Evolutionary conservation across 495 filamentous ascomycete species (phyloP), one percentile per base, ranked within the genome.

Genomic region (Aspergillus homomorphus): DNA sequence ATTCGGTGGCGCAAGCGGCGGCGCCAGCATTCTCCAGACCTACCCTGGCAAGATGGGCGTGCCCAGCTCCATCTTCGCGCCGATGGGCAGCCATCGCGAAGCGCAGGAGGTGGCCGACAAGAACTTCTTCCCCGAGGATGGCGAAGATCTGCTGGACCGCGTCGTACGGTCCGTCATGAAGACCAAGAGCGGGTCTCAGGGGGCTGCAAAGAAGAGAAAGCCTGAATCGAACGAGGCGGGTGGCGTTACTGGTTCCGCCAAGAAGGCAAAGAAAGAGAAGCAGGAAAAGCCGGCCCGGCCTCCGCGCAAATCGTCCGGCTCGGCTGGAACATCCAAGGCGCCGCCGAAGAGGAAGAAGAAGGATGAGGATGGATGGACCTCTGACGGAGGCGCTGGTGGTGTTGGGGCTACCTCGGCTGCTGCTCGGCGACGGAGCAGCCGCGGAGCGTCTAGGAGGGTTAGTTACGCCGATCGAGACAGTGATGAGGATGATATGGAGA

Each of bases 51-150:
- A 96, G 70, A 79, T 94, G 59, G 84, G 87, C 5, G 75, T 97
- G 49, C 92, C 94, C 1, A 77, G 80, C 28, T 86, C 86, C 6
- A 80, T 98, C 22, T 99, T 93, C 69, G 79, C 78, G 0, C 78
- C 84, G 0, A 83, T 98, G 63, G 73, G 81, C 43, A 89, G 83
- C 63, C 91, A 94, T 63, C 82, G 86, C 23, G 84, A 87, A 58
- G 91, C 92, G 3, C 89, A 93, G 63, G 81, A 87, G 57, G 88
- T 96, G 58, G 89, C 92, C 1, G 85, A 89, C 65, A 94, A 87
- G 76, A 86, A 87, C 56, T 96, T 86, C 69, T 75, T 96, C 2
- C 88, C 90, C 0, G 88, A 92, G 30, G 87, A 87, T n/a, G 73
- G 95, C 33, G 88, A 91, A n/a, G 88, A 91, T 44, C 69, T 80